These are phyloP conservation scores for Nadsonia fulvescens DNA, from an alignment of 805 yeast species.

Conservation along the genomic window DNA sequence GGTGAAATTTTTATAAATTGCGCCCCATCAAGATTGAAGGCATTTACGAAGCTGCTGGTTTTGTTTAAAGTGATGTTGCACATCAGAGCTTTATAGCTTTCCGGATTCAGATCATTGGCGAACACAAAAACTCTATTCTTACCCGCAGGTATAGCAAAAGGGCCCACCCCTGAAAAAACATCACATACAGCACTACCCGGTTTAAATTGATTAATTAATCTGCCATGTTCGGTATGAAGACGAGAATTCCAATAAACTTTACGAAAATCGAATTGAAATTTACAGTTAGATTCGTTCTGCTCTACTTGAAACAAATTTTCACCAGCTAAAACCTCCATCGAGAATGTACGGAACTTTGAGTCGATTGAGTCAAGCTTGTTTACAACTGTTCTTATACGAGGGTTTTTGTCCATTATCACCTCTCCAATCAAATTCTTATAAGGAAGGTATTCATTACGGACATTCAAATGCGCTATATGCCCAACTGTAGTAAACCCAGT, in stretches of 20 bases:
- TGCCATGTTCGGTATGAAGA: conserved; percentile 79
- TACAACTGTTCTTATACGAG: conserved; percentile 71
- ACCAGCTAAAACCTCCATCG: conserved; percentile 89
- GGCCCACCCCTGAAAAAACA: conserved; percentile 98
- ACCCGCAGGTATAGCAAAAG: conserved; percentile 93
- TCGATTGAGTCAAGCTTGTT: conserved; percentile 79
- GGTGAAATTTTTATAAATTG: conserved; percentile 54
- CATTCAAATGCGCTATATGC: conserved; percentile 83
- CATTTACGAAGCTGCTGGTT: conserved; percentile 36
- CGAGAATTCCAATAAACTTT: conserved; percentile 97
- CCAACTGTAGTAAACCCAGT: conserved; percentile 88
- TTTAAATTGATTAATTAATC: conserved; percentile 44
- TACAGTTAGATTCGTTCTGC: conserved; percentile 76
- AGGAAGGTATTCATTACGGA: conserved; percentile 70
- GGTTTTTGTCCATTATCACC: conserved; percentile 74
- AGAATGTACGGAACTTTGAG: conserved; percentile 76
- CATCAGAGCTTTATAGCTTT: conserved; percentile 51
- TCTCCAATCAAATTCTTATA: conserved; percentile 71
- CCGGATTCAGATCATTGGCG: conserved; percentile 90
- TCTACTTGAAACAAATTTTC: conserved; percentile 50
- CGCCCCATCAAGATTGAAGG: conserved; percentile 68
- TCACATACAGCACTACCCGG: conserved; percentile 51
- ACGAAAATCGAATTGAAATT: conserved; percentile 72
- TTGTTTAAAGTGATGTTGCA: conserved; percentile 50
- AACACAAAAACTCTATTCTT: conserved; percentile 62